These are phyloP conservation scores for Gaillardinia entomophila DNA, from an alignment of 805 yeast genomes.

Conservation along the genomic window DNA sequence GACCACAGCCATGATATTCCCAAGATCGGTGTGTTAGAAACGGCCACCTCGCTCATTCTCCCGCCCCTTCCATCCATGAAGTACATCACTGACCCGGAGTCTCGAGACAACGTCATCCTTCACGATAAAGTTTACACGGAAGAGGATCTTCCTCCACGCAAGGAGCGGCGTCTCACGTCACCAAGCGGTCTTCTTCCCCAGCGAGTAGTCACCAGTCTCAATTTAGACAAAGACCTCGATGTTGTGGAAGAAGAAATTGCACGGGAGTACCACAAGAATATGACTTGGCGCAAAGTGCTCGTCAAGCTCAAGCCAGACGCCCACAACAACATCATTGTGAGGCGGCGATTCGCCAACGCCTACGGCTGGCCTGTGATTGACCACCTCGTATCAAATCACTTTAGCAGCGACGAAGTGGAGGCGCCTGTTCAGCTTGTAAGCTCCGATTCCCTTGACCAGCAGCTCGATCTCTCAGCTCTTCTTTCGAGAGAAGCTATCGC, in stretches of 20 bases:
- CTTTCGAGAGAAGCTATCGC: constrained; percentile 30
- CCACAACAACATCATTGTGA: constrained; percentile 85
- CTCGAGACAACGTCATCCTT: constrained; percentile 61
- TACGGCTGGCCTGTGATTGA: constrained; percentile 94
- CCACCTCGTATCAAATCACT: constrained; percentile 70
- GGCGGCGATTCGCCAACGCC: constrained; percentile 86
- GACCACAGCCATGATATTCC: constrained; percentile 38
- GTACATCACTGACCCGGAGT: constrained; percentile 62
- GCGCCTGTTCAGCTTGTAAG: constrained; percentile 3
- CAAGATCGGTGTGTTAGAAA: constrained; percentile 67
- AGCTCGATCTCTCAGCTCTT: constrained; percentile 19
- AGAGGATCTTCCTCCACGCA: constrained; percentile 40
- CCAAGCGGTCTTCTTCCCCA: neutral
- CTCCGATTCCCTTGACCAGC: constrained; percentile 22
- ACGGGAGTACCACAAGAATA: constrained; percentile 74
- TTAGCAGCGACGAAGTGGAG: constrained; percentile 14
- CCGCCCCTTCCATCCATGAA: constrained; percentile 75
- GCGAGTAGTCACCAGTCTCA: neutral
- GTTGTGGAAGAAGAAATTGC: constrained; percentile 76
- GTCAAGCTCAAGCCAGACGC: constrained; percentile 89
- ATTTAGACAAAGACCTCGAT: constrained; percentile 32
- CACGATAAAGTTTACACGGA: constrained; percentile 77
- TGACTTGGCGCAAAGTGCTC: constrained; percentile 88
- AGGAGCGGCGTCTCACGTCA: too few relatives aligned
- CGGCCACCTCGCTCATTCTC: constrained; percentile 69